Evolutionary conservation across 2,329 filamentous ascomycete species (phyloP), one percentile per base, ranked within the genome.

Genomic region (Ophiostoma ips): DNA sequence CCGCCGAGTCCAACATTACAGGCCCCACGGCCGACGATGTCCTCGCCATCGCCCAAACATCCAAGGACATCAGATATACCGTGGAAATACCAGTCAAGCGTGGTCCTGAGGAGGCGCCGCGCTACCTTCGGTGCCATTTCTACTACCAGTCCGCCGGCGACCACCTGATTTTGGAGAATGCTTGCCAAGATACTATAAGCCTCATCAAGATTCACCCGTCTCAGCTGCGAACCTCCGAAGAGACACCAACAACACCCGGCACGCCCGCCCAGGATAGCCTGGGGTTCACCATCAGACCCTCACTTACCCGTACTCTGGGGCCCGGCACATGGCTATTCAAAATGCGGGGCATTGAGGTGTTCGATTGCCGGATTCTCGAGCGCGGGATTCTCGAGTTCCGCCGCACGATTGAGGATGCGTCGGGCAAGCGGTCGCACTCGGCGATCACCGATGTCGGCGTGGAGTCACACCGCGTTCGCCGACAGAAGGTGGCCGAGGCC

Each of bases 91-190:
- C 75, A 5, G 68, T 68, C 15, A 69, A 72, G 50, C 65, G 37
- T 47, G 62, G 64, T 37, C 66, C 71, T 51, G 63, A 63, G 40
- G 66, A 67, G 41, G 64, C 61, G 9, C 61, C 64, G 8, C 71
- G 5, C 57, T 79, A n/a, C n/a, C n/a, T 77, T 72, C n/a, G n/a
- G 72, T 78, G 73, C 59, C 74, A 78, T 60, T 64, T 79, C 34
- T 79, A 77, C 57, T 79, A 78, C 56, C 73, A 79, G 60, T 75
- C 76, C 15, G 65, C 69, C 54, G 77, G 75, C 62, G 75, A 79
- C 59, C 71, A 73, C 59, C 69, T 76, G 56, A 75, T 79, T 52
- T 68, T 79, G 24, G 60, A 71, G 48, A 79, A 78, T 60, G 68
- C 67, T 51, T 77, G 75, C 15, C 71, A 77, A 35, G 66, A 71